A percentile compares a stretch with the other conserved stretches of the same genome.
These are phyloP conservation scores for Rhizophagus clarus DNA, from an alignment of 192 early-diverging fungal species.

Conservation along the genomic window DNA sequence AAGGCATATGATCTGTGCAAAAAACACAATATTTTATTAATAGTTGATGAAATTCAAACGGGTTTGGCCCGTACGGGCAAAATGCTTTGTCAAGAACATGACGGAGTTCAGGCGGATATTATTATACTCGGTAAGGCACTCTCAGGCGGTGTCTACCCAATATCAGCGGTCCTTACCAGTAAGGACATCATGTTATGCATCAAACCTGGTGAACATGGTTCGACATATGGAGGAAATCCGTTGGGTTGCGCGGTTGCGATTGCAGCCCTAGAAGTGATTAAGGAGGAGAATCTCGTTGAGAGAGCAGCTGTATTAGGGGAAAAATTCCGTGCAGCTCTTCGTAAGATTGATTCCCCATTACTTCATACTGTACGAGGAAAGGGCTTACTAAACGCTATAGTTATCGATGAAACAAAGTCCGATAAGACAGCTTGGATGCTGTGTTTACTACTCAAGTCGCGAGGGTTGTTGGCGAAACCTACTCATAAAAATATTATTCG, in stretches of 20 bases:
- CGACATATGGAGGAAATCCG: conserved; percentile 97
- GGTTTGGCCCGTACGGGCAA: conserved; percentile 94
- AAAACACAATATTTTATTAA: conserved; percentile 96
- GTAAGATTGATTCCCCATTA: conserved; percentile 77
- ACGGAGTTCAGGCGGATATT: conserved; percentile 90
- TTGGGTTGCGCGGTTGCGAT: conserved; percentile 93
- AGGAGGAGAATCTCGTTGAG: conserved; percentile 90
- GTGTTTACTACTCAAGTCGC: conserved; percentile 89
- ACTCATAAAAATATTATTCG: conserved; percentile 99
- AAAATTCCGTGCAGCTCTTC: conserved; percentile 79
- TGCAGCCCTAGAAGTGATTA: conserved; percentile 91
- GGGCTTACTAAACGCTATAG: conserved; percentile 95
- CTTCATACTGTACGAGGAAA: conserved; percentile 84
- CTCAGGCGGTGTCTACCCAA: conserved; percentile 95
- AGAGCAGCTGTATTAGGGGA: conserved; percentile 76
- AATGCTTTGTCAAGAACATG: conserved; percentile 93
- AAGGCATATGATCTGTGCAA: conserved; percentile 90
- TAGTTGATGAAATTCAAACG: conserved; percentile 99
- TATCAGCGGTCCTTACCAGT: conserved; percentile 88
- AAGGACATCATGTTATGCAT: conserved; percentile 81
- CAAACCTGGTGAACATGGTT: conserved; percentile 93
- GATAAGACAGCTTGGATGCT: conserved; percentile 96
- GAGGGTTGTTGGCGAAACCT: conserved; percentile 95
- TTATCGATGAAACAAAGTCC: conserved; percentile 84
- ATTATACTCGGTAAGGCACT: conserved; percentile 98